Conservation (phyloP, 495 filamentous ascomycete species). For the Jackrogersella multiformis region DNA sequence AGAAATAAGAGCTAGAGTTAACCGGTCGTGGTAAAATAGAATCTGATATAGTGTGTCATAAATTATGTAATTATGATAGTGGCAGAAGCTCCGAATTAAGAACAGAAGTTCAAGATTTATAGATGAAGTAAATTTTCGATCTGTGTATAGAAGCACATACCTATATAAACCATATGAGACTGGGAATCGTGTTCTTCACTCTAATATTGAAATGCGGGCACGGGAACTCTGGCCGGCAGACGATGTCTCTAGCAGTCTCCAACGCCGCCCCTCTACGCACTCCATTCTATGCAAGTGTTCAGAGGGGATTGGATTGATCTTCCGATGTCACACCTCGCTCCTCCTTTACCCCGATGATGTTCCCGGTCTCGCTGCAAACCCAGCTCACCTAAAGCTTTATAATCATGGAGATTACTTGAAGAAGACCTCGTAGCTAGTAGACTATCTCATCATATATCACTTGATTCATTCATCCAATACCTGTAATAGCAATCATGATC, state of each 20-base stretch:
- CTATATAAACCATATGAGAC: neutral
- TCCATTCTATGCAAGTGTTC: slow-evolving; percentile 2
- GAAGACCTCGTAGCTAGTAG: neutral
- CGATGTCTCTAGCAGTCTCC: slow-evolving; percentile 1
- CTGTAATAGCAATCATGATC: slow-evolving; percentile 6
- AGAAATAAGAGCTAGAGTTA: neutral
- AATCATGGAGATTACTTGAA: neutral
- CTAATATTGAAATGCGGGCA: neutral
- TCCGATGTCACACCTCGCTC: neutral
- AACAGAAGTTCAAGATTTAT: no score
- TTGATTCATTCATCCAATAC: no score
- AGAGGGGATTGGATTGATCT: neutral
- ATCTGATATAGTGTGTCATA: no score
- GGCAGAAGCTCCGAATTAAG: no score
- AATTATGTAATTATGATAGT: no score
- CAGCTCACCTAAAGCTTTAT: neutral
- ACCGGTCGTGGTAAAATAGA: no score
- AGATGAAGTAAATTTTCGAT: no score
- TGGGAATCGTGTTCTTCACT: neutral
- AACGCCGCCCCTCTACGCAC: neutral
- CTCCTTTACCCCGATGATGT: neutral
- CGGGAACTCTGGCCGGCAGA: neutral
- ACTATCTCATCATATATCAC: neutral
- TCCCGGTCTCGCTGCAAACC: neutral
- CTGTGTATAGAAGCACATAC: neutral